These are phyloP conservation scores for Candida fluviatilis DNA, from an alignment of 805 yeast species.

Conservation along the genomic window DNA sequence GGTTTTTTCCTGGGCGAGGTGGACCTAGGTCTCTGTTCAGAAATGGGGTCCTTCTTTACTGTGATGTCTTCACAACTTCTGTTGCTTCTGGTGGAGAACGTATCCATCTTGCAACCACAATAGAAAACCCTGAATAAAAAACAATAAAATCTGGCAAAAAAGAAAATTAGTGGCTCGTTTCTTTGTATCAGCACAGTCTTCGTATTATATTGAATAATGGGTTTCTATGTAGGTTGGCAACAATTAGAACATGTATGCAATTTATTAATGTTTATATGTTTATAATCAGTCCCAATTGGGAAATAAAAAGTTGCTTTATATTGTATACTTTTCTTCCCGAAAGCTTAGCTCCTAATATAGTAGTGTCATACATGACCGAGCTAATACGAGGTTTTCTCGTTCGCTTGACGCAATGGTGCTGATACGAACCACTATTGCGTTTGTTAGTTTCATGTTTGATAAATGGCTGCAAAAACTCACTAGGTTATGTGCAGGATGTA, in stretches of 20 bases:
- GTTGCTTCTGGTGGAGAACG: constrained; percentile 1
- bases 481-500: no score
- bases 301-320: no score
- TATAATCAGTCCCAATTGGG: constrained; percentile 12
- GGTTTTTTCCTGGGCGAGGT: constrained; percentile 30
- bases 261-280: constrained; percentile 6
- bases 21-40: constrained; percentile 26
- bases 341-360: no score
- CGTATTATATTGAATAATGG: neutral
- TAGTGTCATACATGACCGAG: no score
- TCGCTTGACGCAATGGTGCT: no score
- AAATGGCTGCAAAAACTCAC: no score
- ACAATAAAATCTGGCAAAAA: no score
- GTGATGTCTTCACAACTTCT: neutral
- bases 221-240: neutral
- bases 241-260: neutral
- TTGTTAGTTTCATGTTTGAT: no score
- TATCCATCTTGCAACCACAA: neutral
- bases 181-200: neutral
- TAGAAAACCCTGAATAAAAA: neutral
- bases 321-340: no score
- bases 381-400: no score
- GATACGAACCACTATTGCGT: no score
- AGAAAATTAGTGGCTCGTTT: neutral
- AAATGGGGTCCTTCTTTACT: neutral